Conservation (phyloP, 2,329 filamentous ascomycete species). For the Trichoderma harzianum region DNA sequence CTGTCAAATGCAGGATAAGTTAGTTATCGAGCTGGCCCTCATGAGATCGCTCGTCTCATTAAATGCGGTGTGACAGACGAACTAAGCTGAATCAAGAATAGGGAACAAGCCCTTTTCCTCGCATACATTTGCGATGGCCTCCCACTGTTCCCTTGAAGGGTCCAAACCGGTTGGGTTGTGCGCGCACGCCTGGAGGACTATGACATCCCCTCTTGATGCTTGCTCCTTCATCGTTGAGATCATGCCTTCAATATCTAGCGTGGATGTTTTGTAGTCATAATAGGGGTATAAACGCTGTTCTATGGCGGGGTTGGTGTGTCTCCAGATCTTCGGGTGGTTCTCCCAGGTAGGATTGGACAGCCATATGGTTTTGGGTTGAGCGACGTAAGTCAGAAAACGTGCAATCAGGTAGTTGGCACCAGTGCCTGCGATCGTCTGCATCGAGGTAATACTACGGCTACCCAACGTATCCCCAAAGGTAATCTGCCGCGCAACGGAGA, state of each 20-base stretch:
- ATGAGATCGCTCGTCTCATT: no score
- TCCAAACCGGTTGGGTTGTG: conserved; percentile 41
- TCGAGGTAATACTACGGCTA: no score
- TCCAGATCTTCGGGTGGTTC: conserved; percentile 42
- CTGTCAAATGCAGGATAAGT: no score
- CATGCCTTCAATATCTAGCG: conserved; percentile 33
- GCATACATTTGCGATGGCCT: conserved; percentile 30
- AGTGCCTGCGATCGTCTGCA: conserved; percentile 20
- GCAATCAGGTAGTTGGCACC: conserved; percentile 35
- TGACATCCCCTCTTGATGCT: conserved; percentile 29
- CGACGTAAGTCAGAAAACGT: conserved; percentile 26
- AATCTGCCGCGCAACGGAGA: no score
- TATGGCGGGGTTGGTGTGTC: conserved; percentile 23
- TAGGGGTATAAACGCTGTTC: conserved; percentile 30
- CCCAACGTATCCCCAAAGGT: conserved; percentile 19
- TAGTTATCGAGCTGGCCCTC: no score
- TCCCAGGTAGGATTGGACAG: conserved; percentile 37
- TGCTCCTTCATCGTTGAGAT: conserved; percentile 24
- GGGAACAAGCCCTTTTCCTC: conserved; percentile 30
- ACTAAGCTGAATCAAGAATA: conserved; percentile 31
- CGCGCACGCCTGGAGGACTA: conserved; percentile 38
- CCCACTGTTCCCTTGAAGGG: conserved; percentile 34
- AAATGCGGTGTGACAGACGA: no score
- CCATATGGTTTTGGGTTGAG: neutral
- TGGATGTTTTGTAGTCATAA: conserved; percentile 25